Percentiles rank a stretch among this genome's conserved stretches.
Evolutionary conservation across 106 monocot species (phyloP).

Genomic region (Amphibolis antarctica): DNA sequence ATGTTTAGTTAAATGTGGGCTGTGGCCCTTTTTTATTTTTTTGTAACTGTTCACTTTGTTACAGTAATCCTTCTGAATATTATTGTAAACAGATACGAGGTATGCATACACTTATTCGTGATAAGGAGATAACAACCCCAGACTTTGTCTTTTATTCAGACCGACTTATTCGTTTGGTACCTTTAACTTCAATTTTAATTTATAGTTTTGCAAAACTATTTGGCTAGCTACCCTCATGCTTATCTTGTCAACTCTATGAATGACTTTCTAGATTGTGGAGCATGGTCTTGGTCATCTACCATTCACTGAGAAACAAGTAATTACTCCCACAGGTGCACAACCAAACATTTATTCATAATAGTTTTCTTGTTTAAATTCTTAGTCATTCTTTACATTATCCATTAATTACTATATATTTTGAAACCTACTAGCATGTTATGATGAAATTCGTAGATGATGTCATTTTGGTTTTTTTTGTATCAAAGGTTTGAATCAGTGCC

Average conservation of each 20-base stretch:
- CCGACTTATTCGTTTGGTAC: slow-evolving; percentile 96
- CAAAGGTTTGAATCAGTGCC: too few relatives aligned
- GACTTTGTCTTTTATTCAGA: slow-evolving; percentile 99
- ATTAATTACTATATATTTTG: too few relatives aligned
- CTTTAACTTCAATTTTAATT: background rate
- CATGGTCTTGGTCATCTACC: slow-evolving; percentile 98
- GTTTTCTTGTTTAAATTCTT: too few relatives aligned
- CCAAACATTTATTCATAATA: background rate
- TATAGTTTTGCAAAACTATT: too few relatives aligned
- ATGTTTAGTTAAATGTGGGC: background rate
- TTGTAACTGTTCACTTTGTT: background rate
- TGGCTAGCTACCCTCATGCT: too few relatives aligned
- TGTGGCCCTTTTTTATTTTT: background rate
- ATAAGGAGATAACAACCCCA: slow-evolving; percentile 74
- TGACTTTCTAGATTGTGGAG: slow-evolving; percentile 63
- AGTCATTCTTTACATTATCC: too few relatives aligned
- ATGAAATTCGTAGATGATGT: too few relatives aligned
- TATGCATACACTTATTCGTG: slow-evolving; percentile 98
- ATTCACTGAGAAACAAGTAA: slow-evolving; percentile 88
- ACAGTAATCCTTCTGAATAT: slow-evolving; percentile 15
- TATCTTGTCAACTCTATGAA: background rate
- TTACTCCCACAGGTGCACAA: slow-evolving; percentile 77
- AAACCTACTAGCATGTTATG: too few relatives aligned
- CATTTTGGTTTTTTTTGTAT: too few relatives aligned
- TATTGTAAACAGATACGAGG: slow-evolving; percentile 72